Evolutionary conservation across 495 filamentous ascomycete genomes (phyloP).

Genomic region (Chaetomium cochliodes): DNA sequence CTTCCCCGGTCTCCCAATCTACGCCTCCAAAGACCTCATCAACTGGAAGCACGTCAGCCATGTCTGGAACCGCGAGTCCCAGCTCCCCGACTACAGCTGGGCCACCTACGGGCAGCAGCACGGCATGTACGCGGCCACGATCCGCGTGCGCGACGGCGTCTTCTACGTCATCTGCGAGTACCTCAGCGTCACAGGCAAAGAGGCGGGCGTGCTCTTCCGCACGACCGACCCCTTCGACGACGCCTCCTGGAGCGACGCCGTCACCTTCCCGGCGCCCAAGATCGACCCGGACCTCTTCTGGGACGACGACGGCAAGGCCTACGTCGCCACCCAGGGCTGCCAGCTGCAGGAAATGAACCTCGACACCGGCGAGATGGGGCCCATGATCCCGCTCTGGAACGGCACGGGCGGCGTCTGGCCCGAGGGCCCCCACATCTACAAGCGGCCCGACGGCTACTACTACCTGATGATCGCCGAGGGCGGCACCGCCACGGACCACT

Average conservation of each 20-base stretch:
- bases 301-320: constrained; percentile 47
- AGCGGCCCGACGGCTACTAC: constrained; percentile 53
- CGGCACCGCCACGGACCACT: constrained; percentile 54
- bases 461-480: constrained; percentile 62
- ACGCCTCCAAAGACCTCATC: constrained; percentile 38
- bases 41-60: constrained; percentile 38
- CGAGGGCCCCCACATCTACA: constrained; percentile 63
- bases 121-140: constrained; percentile 39
- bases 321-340: constrained; percentile 44
- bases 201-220: constrained; percentile 35
- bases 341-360: constrained; percentile 47
- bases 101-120: constrained; percentile 28
- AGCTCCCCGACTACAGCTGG: constrained; percentile 28
- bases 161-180: constrained; percentile 48
- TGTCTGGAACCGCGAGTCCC: constrained; percentile 27
- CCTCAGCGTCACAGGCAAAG: constrained; percentile 27
- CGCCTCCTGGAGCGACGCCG: constrained; percentile 40
- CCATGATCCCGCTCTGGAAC: constrained; percentile 50
- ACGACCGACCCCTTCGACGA: constrained; percentile 35
- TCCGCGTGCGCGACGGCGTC: constrained; percentile 36
- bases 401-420: constrained; percentile 54
- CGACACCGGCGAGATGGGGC: constrained; percentile 34
- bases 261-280: constrained; percentile 35
- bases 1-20: constrained; percentile 40
- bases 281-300: constrained; percentile 50